A percentile compares a stretch with the other conserved stretches of the same genome.
Evolutionary conservation across 306 rosid genomes (phyloP).

Genomic region (Pyrus betulifolia): DNA sequence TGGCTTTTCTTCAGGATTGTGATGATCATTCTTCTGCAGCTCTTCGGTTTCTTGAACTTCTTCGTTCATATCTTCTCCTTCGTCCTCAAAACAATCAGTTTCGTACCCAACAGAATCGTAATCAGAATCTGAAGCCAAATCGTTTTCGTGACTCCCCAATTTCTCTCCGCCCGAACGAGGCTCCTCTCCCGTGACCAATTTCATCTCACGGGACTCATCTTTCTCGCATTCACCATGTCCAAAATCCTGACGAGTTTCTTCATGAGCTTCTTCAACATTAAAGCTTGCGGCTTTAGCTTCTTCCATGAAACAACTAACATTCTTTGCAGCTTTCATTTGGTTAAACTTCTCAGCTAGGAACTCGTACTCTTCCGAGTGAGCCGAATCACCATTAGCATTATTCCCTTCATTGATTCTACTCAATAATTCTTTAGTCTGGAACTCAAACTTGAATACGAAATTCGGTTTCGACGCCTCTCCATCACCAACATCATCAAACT

Average conservation of each 20-base stretch:
- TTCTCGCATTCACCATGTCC: conserved; percentile 1
- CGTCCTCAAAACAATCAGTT: too few species aligned
- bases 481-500: background rate
- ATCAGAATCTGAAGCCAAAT: too few species aligned
- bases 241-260: conserved; percentile 23
- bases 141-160: too few species aligned
- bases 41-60: too few species aligned
- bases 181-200: too few species aligned
- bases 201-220: too few species aligned
- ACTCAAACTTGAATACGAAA: conserved; percentile 61
- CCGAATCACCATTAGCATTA: conserved; percentile 13
- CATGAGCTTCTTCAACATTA: conserved; percentile 30
- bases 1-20: too few species aligned
- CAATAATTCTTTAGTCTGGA: conserved; percentile 49
- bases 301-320: conserved; percentile 40
- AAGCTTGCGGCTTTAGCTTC: conserved; percentile 39
- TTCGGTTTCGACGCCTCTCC: conserved; percentile 11
- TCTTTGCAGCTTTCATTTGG: conserved; percentile 31
- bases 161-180: too few species aligned
- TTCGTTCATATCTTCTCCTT: too few species aligned
- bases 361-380: conserved; percentile 22
- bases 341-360: conserved; percentile 22
- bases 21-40: too few species aligned
- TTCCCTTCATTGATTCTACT: conserved; percentile 13
- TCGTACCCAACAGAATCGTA: too few species aligned